These are phyloP conservation scores for Botrytis aclada DNA, from an alignment of 2,329 filamentous ascomycete genomes.

Conservation along the genomic window DNA sequence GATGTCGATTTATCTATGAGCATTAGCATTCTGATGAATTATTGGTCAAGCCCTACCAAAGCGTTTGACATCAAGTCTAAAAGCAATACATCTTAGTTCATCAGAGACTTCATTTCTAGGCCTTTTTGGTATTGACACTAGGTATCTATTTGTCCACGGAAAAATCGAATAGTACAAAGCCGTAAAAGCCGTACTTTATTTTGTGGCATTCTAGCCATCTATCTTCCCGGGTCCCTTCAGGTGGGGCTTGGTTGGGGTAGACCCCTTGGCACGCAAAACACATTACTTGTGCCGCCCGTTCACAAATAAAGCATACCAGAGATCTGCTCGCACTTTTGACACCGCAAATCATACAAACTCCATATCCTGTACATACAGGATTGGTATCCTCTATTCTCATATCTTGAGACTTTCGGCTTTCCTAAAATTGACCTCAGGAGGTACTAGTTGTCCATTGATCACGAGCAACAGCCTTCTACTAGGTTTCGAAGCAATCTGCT, in stretches of 20 bases:
- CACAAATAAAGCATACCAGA: background rate
- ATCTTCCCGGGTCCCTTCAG: slow-evolving; percentile 13
- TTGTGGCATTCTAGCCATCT: background rate
- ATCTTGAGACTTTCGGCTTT: background rate
- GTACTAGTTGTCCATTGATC: background rate
- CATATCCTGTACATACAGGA: slow-evolving; percentile 2
- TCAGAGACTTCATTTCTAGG: background rate
- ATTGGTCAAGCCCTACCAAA: background rate
- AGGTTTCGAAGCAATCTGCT: background rate
- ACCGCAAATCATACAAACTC: slow-evolving; percentile 9
- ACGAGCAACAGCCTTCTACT: background rate
- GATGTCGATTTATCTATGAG: background rate
- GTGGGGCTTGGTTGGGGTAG: slow-evolving; percentile 9
- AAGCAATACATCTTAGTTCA: background rate
- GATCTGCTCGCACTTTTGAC: slow-evolving; percentile 2
- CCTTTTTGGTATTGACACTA: background rate
- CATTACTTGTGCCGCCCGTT: slow-evolving; percentile 6
- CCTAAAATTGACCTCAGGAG: background rate
- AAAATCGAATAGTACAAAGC: background rate
- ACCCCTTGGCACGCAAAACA: background rate
- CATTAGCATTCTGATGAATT: background rate
- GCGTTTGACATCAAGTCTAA: background rate
- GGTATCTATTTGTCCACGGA: background rate
- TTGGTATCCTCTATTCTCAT: background rate
- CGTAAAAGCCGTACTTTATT: background rate